A percentile compares a stretch with the other conserved stretches of the same genome.
Evolutionary conservation across 2,329 filamentous ascomycete genomes (phyloP).

Genomic region (Mollisiaceae sp.): DNA sequence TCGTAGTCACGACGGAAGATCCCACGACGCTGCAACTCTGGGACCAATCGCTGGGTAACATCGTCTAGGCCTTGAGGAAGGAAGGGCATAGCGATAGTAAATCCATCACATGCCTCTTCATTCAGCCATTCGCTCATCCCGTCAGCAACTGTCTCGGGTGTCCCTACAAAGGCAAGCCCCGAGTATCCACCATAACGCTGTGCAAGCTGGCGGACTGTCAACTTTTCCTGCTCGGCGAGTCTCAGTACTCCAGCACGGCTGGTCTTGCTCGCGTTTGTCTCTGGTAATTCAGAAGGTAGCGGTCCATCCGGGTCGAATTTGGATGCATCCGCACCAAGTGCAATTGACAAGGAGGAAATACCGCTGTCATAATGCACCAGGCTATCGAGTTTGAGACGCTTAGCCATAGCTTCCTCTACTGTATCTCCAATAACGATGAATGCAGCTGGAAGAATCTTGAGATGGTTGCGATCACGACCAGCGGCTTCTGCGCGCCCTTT

Average conservation of each 20-base stretch:
- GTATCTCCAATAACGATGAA: slow-evolving; percentile 56
- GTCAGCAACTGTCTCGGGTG: slow-evolving; percentile 54
- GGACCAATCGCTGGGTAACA: slow-evolving; percentile 52
- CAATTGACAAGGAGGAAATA: slow-evolving; percentile 56
- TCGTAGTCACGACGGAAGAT: slow-evolving; percentile 58
- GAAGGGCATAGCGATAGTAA: slow-evolving; percentile 57
- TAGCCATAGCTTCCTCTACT: slow-evolving; percentile 53
- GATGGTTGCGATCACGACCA: slow-evolving; percentile 50
- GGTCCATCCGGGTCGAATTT: slow-evolving; percentile 54
- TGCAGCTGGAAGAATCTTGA: slow-evolving; percentile 59
- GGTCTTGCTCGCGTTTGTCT: slow-evolving; percentile 60
- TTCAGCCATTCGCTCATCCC: slow-evolving; percentile 53
- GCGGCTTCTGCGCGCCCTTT: slow-evolving; percentile 52
- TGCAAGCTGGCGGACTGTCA: slow-evolving; percentile 58
- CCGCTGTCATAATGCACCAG: slow-evolving; percentile 59
- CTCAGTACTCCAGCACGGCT: slow-evolving; percentile 50
- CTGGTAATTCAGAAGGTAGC: slow-evolving; percentile 54
- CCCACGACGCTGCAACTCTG: slow-evolving; percentile 56
- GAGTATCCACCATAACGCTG: slow-evolving; percentile 55
- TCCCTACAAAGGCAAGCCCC: slow-evolving; percentile 57
- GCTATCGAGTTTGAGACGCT: slow-evolving; percentile 55
- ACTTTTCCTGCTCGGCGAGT: slow-evolving; percentile 50
- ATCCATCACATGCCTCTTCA: slow-evolving; percentile 56
- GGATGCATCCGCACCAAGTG: slow-evolving; percentile 53
- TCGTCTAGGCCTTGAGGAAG: slow-evolving; percentile 57